Evolutionary conservation across 257 asterid species (phyloP), one percentile per base, ranked within the genome.

Genomic region (Striga asiatica): DNA sequence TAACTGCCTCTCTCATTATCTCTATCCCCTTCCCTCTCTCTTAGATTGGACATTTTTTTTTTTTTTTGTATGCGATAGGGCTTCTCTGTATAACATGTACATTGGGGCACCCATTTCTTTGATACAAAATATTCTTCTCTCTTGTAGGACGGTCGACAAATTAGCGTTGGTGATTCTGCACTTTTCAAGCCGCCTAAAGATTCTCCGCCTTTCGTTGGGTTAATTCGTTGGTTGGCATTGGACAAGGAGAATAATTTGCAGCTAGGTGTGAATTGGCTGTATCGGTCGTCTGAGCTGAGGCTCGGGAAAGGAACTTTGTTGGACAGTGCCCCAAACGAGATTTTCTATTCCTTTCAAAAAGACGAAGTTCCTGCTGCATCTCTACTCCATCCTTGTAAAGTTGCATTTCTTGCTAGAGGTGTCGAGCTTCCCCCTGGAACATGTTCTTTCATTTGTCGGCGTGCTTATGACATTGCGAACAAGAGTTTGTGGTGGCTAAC

Each of bases 371-470:
- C 94, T 47, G 92, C 95, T 62, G 95, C 94, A 48, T 84, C 95
- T 37, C 76, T 87, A 59, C 87, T 86, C 20, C 95, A 89, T 77
- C 97, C 88, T 46, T 86, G 98, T 77, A 83, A 81, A 81, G 98
- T 91, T 76, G 95, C 98, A 68, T 86, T 91, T 77, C 97, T 91
- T 67, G 89, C 98, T 41, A 70, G 74, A 77, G 95, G 93, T 41
- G 78, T 64, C 58, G 93, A 78, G 71, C 93, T 85, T 71, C 93
- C 93, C 13, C 20, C 74, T 11, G 81, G 87, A 76, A 68, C 74
- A 69, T 79, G 89, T 45, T 76, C 94, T 56, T 89, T 79, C 78
- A 79, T 85, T 67, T 85, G 95, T 68, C 82, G 95, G 28, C 88
- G 94, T 14, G 86, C 75, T 60, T 89, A 83, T 51, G 97, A 89